Conservation (phyloP, 805 yeast genomes). For the Torulaspora gathmanii region DNA sequence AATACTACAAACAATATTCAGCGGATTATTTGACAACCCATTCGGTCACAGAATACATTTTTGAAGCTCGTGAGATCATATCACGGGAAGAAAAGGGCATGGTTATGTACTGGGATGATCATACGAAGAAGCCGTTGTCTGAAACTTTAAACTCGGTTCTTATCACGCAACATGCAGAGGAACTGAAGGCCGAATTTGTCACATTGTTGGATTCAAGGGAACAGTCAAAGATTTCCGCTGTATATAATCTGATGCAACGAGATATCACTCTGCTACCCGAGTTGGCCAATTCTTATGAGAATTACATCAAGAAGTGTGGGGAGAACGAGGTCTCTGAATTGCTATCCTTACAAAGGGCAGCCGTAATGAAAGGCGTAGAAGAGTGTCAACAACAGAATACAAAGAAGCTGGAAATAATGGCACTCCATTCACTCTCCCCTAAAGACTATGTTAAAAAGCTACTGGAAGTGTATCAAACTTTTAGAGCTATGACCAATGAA, state of each 20-base stretch:
- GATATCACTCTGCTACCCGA: slow-evolving; percentile 78
- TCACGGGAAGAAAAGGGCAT: slow-evolving; percentile 79
- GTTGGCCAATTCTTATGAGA: slow-evolving; percentile 65
- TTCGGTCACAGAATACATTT: slow-evolving; percentile 86
- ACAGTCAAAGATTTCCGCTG: slow-evolving; percentile 64
- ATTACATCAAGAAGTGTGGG: slow-evolving; percentile 66
- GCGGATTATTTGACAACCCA: slow-evolving; percentile 59
- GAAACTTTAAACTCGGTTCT: slow-evolving; percentile 71
- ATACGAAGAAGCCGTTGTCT: slow-evolving; percentile 71
- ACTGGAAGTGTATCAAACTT: slow-evolving; percentile 63
- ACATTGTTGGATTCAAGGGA: slow-evolving; percentile 59
- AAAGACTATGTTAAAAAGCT: slow-evolving; percentile 74
- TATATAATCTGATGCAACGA: slow-evolving; percentile 70
- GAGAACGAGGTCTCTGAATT: slow-evolving; percentile 28
- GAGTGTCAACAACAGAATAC: slow-evolving; percentile 29
- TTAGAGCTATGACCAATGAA: slow-evolving; percentile 35
- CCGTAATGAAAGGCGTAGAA: slow-evolving; percentile 13
- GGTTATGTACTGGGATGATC: slow-evolving; percentile 75
- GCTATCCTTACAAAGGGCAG: slow-evolving; percentile 21
- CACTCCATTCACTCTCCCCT: slow-evolving; percentile 41
- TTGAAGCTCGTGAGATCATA: slow-evolving; percentile 75
- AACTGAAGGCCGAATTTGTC: slow-evolving; percentile 71
- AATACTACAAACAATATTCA: slow-evolving; percentile 54
- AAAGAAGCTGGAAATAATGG: slow-evolving; percentile 41
- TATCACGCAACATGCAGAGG: slow-evolving; percentile 71